phyloP scores from a whole-genome alignment of 345 rosid genomes.

The Crucihimalaya himalaica region DNA sequence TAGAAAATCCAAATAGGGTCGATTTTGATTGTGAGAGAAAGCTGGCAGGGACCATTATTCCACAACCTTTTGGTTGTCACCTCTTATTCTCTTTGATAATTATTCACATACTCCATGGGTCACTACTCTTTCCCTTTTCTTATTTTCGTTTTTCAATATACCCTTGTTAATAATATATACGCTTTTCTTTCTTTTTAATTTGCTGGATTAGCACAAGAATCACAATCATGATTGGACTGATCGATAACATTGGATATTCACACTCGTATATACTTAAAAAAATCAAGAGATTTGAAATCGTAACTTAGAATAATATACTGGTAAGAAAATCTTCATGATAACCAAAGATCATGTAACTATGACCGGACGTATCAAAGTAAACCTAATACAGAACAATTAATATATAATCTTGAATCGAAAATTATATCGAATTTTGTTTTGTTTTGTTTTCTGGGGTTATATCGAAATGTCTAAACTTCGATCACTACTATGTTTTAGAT shows the following conservation, averaged over 20 bases:
- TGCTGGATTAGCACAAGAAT: conserved; percentile 40
- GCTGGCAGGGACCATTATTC: conserved; percentile 49
- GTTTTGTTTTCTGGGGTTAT: neutral
- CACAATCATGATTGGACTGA: conserved; percentile 30
- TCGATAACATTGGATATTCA: conserved; percentile 9
- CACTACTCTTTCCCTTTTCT: conserved; percentile 29
- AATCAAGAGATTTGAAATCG: conserved; percentile 13
- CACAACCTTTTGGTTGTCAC: conserved; percentile 47
- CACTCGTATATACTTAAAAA: neutral
- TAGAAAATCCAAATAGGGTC: conserved; percentile 35
- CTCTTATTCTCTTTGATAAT: conserved; percentile 43
- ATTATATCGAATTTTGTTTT: neutral
- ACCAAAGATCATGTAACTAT: conserved; percentile 6
- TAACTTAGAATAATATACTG: neutral
- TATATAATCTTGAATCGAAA: neutral
- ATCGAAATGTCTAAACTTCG: neutral
- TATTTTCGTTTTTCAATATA: neutral
- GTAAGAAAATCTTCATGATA: neutral
- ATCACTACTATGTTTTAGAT: neutral
- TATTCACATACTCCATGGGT: conserved; percentile 39
- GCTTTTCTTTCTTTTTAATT: conserved; percentile 17
- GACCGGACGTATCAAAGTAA: neutral
- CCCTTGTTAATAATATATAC: conserved; percentile 20
- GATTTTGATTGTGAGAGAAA: conserved; percentile 39
- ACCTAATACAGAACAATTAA: neutral